Base-by-base conservation (phyloP, 2,329 filamentous ascomycete species). In the Pseudocercospora vitis region DNA sequence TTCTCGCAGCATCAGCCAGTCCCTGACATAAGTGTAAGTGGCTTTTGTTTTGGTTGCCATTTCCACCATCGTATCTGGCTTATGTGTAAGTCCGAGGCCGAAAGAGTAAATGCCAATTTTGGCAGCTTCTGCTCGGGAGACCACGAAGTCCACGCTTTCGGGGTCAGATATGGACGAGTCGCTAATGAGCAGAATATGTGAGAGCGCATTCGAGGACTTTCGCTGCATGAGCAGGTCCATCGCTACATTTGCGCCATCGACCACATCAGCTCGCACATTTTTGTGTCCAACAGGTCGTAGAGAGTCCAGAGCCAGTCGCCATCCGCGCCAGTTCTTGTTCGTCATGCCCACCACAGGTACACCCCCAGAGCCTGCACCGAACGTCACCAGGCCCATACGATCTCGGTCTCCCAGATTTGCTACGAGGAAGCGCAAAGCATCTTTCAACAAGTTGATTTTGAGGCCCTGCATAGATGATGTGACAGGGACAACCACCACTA, bases 1-100 rank as follows among this genome's bases (percentile, higher is more conserved):
- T 71, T 99, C 94, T 23, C 94, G 87, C 29, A 99, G 81, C 92
- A 97, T 99, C 92, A 97, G 97, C 94, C 94, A 99, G 71, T 99
- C 94, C 74, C 97, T 99, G 63, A 99, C 91, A 66, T 97, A 99
- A 1, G 91, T 95, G 68, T 97, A 99, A 1, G 91, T 95, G 3
- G 91, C 94, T 75, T 97, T 99, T 3, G 94, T 99, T 56, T 91
- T 83, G 5, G 89, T 94, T 0, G 94, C 97, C 9, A 99, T 78
- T 73, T 97, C 92, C 59, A 99, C 96, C 91, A 99, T 95, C 0
- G 91, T 96, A 69, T 99, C 94, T 4, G 94, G 94, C 74, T 97
- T 97, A 74, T 99, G 94, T 0, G 92, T 97, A 77, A 96, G 85
- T 48, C 94, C 94, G 14, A 99, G 81, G 28, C 94, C 94, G 65